phyloP scores from a whole-genome alignment of 2,329 filamentous ascomycete genomes.

The Beauveria scarabaeidicola region DNA sequence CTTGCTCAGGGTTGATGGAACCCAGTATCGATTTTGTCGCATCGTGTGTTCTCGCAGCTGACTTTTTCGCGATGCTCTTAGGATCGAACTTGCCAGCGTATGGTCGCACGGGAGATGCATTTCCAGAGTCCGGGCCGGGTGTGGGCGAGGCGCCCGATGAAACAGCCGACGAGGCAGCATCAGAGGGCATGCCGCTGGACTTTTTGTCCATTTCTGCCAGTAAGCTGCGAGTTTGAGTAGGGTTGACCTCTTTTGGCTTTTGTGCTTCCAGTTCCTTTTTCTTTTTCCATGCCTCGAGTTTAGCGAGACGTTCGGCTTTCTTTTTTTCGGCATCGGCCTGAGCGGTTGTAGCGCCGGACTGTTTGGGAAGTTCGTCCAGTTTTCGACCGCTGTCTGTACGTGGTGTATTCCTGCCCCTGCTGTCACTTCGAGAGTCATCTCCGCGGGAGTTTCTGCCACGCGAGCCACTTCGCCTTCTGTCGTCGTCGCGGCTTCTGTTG shows the following conservation, averaged over 20 bases:
- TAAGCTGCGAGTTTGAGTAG: slow-evolving; percentile 57
- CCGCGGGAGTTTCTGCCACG: slow-evolving; percentile 58
- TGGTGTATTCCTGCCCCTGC: slow-evolving; percentile 41
- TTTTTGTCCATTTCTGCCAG: slow-evolving; percentile 68
- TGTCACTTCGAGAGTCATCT: slow-evolving; percentile 63
- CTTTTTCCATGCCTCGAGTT: slow-evolving; percentile 86
- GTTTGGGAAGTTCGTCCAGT: background rate
- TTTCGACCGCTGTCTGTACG: background rate
- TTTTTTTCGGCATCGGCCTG: slow-evolving; percentile 61
- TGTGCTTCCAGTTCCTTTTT: slow-evolving; percentile 70
- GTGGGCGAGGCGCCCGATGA: slow-evolving; percentile 43
- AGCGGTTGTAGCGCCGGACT: slow-evolving; percentile 36
- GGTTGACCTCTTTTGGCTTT: slow-evolving; percentile 60
- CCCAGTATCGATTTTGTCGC: slow-evolving; percentile 42
- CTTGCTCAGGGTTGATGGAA: slow-evolving; percentile 33
- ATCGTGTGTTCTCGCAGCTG: slow-evolving; percentile 49
- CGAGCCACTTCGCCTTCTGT: slow-evolving; percentile 67
- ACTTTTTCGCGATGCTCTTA: slow-evolving; percentile 77
- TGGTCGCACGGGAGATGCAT: slow-evolving; percentile 43
- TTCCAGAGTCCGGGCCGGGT: slow-evolving; percentile 32
- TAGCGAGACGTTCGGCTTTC: slow-evolving; percentile 71
- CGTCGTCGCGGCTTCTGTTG: slow-evolving; percentile 56
- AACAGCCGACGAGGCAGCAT: slow-evolving; percentile 40
- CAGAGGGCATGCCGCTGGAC: slow-evolving; percentile 36
- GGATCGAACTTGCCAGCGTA: slow-evolving; percentile 79